A percentile compares a stretch with the other conserved stretches of the same genome.
phyloP scores from a whole-genome alignment of 75 land plant species.

The Isoetes taiwanensis region DNA sequence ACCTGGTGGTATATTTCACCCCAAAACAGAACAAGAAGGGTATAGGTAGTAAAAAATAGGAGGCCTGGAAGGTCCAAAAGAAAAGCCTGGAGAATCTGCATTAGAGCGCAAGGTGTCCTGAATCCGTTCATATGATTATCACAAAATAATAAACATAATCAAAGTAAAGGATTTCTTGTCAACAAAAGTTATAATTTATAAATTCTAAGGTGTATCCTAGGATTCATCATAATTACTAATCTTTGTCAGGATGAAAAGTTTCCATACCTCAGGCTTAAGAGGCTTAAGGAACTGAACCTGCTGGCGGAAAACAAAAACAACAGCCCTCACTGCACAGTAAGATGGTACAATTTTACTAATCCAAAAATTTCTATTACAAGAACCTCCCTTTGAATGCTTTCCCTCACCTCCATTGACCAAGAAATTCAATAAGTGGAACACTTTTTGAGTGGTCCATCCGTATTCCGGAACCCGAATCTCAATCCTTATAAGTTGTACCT shows the following conservation, averaged over 20 bases:
- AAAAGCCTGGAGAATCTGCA: slow-evolving; percentile 48
- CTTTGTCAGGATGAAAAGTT: neutral
- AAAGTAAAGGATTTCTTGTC: neutral
- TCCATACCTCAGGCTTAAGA: slow-evolving; percentile 41
- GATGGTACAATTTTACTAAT: neutral
- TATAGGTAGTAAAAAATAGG: slow-evolving; percentile 74
- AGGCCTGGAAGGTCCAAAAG: slow-evolving; percentile 73
- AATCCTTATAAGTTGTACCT: slow-evolving; percentile 59
- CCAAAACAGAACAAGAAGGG: slow-evolving; percentile 72
- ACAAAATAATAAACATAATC: slow-evolving; percentile 2
- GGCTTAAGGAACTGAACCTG: slow-evolving; percentile 40
- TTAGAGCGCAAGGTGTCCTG: neutral
- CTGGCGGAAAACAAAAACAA: slow-evolving; percentile 49
- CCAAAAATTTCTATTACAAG: neutral
- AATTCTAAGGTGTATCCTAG: neutral
- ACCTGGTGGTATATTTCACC: slow-evolving; percentile 92
- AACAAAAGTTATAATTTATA: neutral
- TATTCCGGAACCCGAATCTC: slow-evolving; percentile 52
- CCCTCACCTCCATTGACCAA: slow-evolving; percentile 55
- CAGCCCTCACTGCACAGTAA: slow-evolving; percentile 36
- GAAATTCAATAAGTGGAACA: slow-evolving; percentile 65
- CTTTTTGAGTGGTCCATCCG: slow-evolving; percentile 74
- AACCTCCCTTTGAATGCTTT: neutral
- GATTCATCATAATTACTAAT: neutral
- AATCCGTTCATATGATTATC: neutral